These are phyloP conservation scores for Begonia masoniana DNA, from an alignment of 306 rosid genomes.

Conservation along the genomic window DNA sequence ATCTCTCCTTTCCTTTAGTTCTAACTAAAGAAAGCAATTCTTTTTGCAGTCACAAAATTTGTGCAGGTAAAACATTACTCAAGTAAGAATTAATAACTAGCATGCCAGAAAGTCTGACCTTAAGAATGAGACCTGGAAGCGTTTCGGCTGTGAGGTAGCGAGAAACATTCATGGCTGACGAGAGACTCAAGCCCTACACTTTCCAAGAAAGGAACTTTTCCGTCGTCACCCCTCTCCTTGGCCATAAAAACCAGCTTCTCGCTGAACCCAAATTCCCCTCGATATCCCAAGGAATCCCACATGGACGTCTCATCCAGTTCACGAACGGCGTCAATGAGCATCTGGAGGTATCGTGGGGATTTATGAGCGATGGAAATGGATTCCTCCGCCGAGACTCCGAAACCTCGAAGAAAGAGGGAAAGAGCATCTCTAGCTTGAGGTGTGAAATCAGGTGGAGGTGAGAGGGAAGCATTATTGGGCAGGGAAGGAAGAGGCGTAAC, in stretches of 20 bases:
- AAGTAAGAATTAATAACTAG: too few relatives aligned
- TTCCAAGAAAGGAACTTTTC: conserved; percentile 74
- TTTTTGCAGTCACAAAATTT: too few relatives aligned
- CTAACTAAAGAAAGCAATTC: too few relatives aligned
- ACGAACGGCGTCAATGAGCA: conserved; percentile 53
- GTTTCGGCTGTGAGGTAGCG: conserved; percentile 45
- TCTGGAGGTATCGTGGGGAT: conserved; percentile 42
- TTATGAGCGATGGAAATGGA: conserved; percentile 34
- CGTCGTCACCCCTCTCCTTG: conserved; percentile 50
- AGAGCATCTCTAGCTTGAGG: conserved; percentile 38
- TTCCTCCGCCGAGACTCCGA: conserved; percentile 43
- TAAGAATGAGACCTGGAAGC: conserved; percentile 42
- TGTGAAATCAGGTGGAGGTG: conserved; percentile 4
- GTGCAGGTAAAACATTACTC: too few relatives aligned
- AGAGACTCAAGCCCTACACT: conserved; percentile 51
- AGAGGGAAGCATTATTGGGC: conserved; percentile 1
- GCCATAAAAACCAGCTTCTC: conserved; percentile 52
- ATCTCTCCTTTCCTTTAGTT: too few relatives aligned
- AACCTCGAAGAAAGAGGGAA: conserved; percentile 30
- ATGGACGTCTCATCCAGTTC: conserved; percentile 59
- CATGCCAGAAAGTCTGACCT: conserved; percentile 15
- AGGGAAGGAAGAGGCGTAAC: conserved; percentile 7
- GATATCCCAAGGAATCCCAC: conserved; percentile 17
- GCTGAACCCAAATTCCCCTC: conserved; percentile 22
- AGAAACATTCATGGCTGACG: conserved; percentile 73